Evolutionary conservation across 2,329 filamentous ascomycete species (phyloP).

Genomic region (Exophiala spinifera): DNA sequence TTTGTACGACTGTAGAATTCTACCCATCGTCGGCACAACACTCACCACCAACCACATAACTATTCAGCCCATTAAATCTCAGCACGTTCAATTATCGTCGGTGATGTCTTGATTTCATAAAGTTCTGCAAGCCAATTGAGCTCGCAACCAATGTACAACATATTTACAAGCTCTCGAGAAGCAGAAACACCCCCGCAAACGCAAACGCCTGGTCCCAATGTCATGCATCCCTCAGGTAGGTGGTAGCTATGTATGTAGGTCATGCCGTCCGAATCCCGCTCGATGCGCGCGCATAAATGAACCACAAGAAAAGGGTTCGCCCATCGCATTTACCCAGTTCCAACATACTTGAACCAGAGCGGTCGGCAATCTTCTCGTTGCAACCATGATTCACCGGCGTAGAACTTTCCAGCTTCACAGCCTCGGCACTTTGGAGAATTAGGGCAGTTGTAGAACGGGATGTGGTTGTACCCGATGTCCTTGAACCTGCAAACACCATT

Average conservation of each 20-base stretch:
- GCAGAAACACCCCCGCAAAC: background rate
- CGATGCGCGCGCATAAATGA: background rate
- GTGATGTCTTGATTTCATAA: no score
- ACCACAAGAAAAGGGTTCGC: no score
- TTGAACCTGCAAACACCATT: constrained; percentile 74
- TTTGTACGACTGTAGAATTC: no score
- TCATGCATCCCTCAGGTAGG: no score
- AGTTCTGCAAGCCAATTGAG: no score
- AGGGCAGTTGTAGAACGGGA: constrained; percentile 98
- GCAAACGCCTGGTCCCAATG: background rate
- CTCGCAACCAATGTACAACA: no score
- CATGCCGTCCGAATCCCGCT: background rate
- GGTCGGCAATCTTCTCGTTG: constrained; percentile 90
- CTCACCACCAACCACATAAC: no score
- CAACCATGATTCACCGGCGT: constrained; percentile 80
- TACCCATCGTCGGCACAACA: no score
- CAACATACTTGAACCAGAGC: constrained; percentile 95
- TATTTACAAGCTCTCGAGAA: no score
- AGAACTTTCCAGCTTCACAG: constrained; percentile 82
- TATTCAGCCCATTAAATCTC: no score
- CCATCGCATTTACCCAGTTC: constrained; percentile 60
- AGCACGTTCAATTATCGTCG: no score
- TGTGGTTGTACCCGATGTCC: constrained; percentile 97
- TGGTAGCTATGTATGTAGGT: no score
- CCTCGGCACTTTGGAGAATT: constrained; percentile 91